phyloP scores from a whole-genome alignment of 179 eudicot species.

The Dionaea muscipula region DNA sequence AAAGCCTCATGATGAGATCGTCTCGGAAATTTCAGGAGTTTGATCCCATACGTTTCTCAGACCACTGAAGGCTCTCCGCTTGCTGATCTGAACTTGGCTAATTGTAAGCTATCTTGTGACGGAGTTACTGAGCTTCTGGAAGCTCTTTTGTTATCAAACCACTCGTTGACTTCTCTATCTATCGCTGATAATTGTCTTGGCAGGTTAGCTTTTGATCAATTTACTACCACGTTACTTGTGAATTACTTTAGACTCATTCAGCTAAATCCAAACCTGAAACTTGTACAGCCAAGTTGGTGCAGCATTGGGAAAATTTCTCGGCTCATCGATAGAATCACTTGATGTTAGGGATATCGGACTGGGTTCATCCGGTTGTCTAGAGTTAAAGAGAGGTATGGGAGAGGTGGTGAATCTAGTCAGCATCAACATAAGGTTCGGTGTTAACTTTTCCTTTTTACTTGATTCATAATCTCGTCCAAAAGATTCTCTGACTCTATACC shows the following conservation, averaged over 20 bases:
- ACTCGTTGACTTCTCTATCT: slow-evolving; percentile 50
- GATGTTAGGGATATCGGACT: slow-evolving; percentile 64
- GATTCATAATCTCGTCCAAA: neutral
- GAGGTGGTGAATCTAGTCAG: slow-evolving; percentile 32
- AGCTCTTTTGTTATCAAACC: slow-evolving; percentile 38
- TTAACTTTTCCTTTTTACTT: slow-evolving; percentile 1
- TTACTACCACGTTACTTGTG: too few species aligned
- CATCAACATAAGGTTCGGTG: slow-evolving; percentile 63
- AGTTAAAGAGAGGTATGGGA: slow-evolving; percentile 32
- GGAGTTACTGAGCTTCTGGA: slow-evolving; percentile 54
- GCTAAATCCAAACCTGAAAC: neutral
- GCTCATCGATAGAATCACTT: slow-evolving; percentile 41
- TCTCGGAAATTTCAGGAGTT: slow-evolving; percentile 68
- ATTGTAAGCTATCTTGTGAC: slow-evolving; percentile 51
- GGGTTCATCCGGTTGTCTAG: slow-evolving; percentile 59
- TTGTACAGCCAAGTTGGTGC: slow-evolving; percentile 50
- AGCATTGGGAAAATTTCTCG: slow-evolving; percentile 52
- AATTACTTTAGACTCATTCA: too few species aligned
- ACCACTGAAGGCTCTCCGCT: slow-evolving; percentile 28
- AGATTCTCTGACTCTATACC: slow-evolving; percentile 4
- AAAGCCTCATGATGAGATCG: too few species aligned
- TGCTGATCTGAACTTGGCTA: slow-evolving; percentile 44
- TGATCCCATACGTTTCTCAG: slow-evolving; percentile 45
- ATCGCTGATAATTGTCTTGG: slow-evolving; percentile 74
- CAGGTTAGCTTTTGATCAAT: slow-evolving; percentile 34